A percentile compares a stretch with the other conserved stretches of the same genome.
Conservation (phyloP, 257 asterid species). For the Ocimum tenuiflorum region DNA sequence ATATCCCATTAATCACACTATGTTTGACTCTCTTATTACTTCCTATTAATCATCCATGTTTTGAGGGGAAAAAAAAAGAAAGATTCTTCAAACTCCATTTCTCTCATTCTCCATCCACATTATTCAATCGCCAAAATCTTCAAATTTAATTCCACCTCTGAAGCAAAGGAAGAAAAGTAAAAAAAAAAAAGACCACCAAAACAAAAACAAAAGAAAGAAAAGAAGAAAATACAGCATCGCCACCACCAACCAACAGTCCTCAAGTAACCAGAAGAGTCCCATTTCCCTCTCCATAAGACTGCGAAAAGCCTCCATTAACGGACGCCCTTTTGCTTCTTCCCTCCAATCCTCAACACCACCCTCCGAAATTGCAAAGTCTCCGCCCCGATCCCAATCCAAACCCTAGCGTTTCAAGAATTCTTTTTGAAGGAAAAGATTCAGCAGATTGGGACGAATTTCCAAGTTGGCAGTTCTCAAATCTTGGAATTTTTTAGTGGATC, state of each 20-base stretch:
- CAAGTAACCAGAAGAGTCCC: conserved; percentile 53
- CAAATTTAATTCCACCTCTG: conserved; percentile 17
- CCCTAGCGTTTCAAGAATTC: conserved; percentile 39
- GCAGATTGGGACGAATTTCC: conserved; percentile 22
- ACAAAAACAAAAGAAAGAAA: neutral
- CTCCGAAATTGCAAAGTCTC: neutral
- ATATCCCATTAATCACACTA: conserved; percentile 16
- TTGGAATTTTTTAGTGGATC: conserved; percentile 19
- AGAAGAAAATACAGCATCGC: conserved; percentile 22
- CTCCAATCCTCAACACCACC: conserved; percentile 21
- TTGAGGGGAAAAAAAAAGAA: too few relatives aligned
- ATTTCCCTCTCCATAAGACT: conserved; percentile 23
- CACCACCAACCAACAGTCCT: conserved; percentile 41
- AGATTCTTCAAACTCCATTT: too few relatives aligned
- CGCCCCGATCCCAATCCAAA: neutral
- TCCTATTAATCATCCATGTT: conserved; percentile 27
- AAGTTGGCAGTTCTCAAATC: conserved; percentile 24
- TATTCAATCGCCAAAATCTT: conserved; percentile 34
- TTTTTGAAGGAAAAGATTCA: neutral
- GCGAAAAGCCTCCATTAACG: conserved; percentile 15
- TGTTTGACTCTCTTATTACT: conserved; percentile 39
- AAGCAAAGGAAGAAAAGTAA: conserved; percentile 13
- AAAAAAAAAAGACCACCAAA: conserved; percentile 1
- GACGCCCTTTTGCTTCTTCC: conserved; percentile 16
- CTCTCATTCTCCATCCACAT: conserved; percentile 24